A percentile compares a stretch with the other conserved stretches of the same genome.
These are phyloP conservation scores for Trichosporon faecale DNA, from an alignment of 1,284 basidiomycete genomes.

Conservation along the genomic window DNA sequence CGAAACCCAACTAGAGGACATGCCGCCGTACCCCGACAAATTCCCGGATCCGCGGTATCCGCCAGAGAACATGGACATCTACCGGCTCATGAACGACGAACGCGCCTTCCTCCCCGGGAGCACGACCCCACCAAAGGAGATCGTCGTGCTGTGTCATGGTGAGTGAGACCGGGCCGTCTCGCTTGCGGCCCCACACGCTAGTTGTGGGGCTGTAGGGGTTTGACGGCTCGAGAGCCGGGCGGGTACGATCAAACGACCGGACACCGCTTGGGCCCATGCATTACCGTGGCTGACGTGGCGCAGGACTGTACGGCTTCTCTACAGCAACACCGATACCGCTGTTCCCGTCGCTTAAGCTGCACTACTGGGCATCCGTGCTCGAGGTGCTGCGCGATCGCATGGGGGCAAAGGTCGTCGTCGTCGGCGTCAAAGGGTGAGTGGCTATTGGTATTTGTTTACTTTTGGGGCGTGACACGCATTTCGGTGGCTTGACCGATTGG, in stretches of 20 bases:
- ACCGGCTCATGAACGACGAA: slow-evolving; percentile 69
- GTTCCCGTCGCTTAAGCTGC: slow-evolving; percentile 64
- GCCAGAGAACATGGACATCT: slow-evolving; percentile 56
- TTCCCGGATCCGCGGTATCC: slow-evolving; percentile 36
- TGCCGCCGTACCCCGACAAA: slow-evolving; percentile 15
- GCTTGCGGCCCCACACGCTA: slow-evolving; percentile 9
- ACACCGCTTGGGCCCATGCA: background rate
- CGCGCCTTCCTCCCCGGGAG: slow-evolving; percentile 63
- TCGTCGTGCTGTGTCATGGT: slow-evolving; percentile 95
- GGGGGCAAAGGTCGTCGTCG: slow-evolving; percentile 91
- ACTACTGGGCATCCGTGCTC: slow-evolving; percentile 93
- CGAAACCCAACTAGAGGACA: slow-evolving; percentile 11
- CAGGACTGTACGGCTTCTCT: slow-evolving; percentile 90
- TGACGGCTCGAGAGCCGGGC: slow-evolving; percentile 1
- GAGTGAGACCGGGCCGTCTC: slow-evolving; percentile 37
- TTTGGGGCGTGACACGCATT: slow-evolving; percentile 3
- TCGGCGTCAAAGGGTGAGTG: slow-evolving; percentile 82
- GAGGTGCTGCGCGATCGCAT: slow-evolving; percentile 76
- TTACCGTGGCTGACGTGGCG: slow-evolving; percentile 8
- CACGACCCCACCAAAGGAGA: slow-evolving; percentile 73
- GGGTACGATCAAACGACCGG: slow-evolving; percentile 1
- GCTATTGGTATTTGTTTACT: background rate
- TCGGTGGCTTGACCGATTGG: background rate
- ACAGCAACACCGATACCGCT: slow-evolving; percentile 71
- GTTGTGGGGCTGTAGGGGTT: slow-evolving; percentile 10